Percentiles rank a stretch among this genome's conserved stretches.
Conservation (phyloP, 441 rosid genomes). For the Croton laevigatus region DNA sequence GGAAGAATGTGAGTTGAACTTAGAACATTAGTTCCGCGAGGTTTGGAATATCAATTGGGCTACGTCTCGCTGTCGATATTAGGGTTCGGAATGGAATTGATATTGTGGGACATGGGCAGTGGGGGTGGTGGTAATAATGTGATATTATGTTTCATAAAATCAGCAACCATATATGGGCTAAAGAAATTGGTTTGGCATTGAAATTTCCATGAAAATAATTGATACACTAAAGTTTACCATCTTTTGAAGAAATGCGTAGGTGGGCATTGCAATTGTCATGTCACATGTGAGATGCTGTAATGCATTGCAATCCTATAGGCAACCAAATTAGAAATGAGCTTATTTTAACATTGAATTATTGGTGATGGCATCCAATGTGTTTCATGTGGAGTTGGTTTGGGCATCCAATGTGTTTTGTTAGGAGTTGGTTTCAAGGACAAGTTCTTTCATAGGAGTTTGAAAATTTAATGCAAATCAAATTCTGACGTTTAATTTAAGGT, state of each 20-base stretch:
- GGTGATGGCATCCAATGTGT: not conserved
- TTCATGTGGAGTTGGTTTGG: not conserved
- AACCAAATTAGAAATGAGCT: too few species aligned
- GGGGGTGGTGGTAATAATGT: not conserved
- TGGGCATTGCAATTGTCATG: slow-evolving; percentile 14
- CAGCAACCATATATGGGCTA: not conserved
- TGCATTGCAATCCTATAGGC: not conserved
- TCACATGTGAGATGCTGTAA: slow-evolving; percentile 18
- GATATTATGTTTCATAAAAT: not conserved
- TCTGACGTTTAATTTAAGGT: too few species aligned
- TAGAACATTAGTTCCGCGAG: too few species aligned
- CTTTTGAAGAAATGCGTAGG: slow-evolving; percentile 9
- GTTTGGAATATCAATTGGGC: too few species aligned
- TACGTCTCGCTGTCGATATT: not conserved
- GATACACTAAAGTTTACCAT: slow-evolving; percentile 17
- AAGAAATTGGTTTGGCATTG: not conserved
- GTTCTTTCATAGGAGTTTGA: too few species aligned
- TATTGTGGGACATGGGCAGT: not conserved
- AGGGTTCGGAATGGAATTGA: not conserved
- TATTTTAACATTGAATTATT: too few species aligned
- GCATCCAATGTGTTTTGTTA: too few species aligned
- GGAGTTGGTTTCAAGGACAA: too few species aligned
- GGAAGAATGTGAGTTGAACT: too few species aligned
- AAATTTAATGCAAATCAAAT: too few species aligned
- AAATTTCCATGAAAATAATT: slow-evolving; percentile 16